Base-by-base conservation (phyloP, 129 eudicot species). In the Lonicera japonica region DNA sequence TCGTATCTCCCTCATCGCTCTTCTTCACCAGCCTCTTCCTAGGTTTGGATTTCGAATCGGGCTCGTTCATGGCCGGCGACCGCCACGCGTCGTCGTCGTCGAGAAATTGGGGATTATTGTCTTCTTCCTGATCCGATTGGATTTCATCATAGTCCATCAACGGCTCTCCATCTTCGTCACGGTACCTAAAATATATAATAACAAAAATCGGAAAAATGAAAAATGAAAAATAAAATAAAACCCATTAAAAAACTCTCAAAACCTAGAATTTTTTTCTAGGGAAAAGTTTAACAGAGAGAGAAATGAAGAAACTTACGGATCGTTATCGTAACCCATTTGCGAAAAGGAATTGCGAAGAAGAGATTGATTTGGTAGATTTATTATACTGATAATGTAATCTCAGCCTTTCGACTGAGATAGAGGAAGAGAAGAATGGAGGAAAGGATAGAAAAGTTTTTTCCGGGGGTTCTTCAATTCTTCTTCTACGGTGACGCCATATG, bases 141-240 rank as follows among this genome's bases (percentile, higher is more conserved):
- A 70, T 20, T 11, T 68, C 86, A 61, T 73, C 73, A 38, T 39
- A 63, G 48, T 83, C 81, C 86, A 84, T 80, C 82, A 80, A 77
- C 2, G 95, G 88, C 80, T 86, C 97, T 5, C 95, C 97, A 5
- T 81, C 94, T 68, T 86, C 97, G 53, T 86, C 92, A 0, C 84
- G 82, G 40, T 81, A 81, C 70, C 95, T n/a, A 69, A 7, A 50
- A 3, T 14, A 15, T n/a, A 5, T 14, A 50, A 16, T 19, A 41
- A 29, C 12, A 14, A 14, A 0, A 43, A 73, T 21, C 16, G n/a
- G 9, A 16, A 50, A n/a, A n/a, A n/a, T n/a, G n/a, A n/a, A n/a
- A n/a, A n/a, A n/a, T n/a, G n/a, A n/a, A n/a, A n/a, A n/a, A n/a
- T n/a, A n/a, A n/a, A n/a, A n/a, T n/a, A n/a, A n/a, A n/a, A n/a